These are phyloP conservation scores for Phaffia rhodozyma DNA, from an alignment of 1,284 basidiomycete species.

Conservation along the genomic window DNA sequence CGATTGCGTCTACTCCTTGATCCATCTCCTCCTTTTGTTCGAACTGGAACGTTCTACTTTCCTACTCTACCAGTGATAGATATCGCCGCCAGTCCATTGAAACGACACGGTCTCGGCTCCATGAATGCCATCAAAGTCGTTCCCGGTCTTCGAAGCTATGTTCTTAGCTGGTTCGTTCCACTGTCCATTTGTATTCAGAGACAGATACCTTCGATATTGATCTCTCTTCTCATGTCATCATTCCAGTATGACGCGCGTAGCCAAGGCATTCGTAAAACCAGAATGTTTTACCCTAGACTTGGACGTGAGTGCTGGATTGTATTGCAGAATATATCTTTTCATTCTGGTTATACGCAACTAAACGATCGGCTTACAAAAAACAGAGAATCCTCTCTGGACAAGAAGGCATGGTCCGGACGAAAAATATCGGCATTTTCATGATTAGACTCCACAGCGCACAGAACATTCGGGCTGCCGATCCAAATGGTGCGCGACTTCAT, in stretches of 20 bases:
- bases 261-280: constrained; percentile 32
- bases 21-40: constrained; percentile 34
- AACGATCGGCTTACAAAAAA: background rate
- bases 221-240: constrained; percentile 1
- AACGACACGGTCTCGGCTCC: constrained; percentile 23
- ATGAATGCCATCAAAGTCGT: constrained; percentile 33
- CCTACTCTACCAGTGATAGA: constrained; percentile 34
- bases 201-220: background rate
- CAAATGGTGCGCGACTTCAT: constrained; percentile 25
- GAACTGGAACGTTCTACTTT: constrained; percentile 31
- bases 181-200: background rate
- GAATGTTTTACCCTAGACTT: constrained; percentile 33
- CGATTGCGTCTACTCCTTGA: constrained; percentile 32
- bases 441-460: constrained; percentile 30
- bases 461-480: constrained; percentile 31
- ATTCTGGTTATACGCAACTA: background rate
- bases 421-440: constrained; percentile 32
- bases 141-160: constrained; percentile 3
- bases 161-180: background rate
- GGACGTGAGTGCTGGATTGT: constrained; percentile 21
- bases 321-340: background rate
- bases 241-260: constrained; percentile 29
- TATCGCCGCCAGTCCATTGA: constrained; percentile 34
- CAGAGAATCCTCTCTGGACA: constrained; percentile 31
- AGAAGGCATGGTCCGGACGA: constrained; percentile 28